Percentiles rank a stretch among this genome's conserved stretches.
Evolutionary conservation across 2,329 filamentous ascomycete species (phyloP).

Genomic region (Chrysoporthe cubensis): DNA sequence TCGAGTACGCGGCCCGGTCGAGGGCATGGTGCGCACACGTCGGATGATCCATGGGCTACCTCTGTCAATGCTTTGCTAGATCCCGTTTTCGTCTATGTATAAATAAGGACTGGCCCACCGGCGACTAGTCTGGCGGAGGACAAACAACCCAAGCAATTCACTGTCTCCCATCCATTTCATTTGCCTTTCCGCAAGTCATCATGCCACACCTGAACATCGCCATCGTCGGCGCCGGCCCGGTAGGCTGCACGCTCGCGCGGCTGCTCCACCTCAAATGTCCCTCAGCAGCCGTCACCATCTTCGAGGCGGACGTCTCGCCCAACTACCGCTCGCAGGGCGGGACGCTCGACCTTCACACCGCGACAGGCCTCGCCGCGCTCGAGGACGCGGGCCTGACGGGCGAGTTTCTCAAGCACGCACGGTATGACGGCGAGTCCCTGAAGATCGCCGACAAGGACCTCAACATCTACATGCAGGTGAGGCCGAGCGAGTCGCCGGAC

Average conservation of each 20-base stretch:
- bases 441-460: constrained; percentile 50
- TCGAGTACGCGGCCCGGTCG: neutral
- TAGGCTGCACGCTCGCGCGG: constrained; percentile 55
- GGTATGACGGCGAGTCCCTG: constrained; percentile 56
- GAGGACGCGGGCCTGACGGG: constrained; percentile 54
- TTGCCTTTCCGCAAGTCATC: constrained; percentile 28
- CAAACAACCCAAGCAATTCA: too few relatives aligned
- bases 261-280: constrained; percentile 53
- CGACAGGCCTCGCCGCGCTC: constrained; percentile 55
- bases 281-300: constrained; percentile 49
- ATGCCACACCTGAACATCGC: constrained; percentile 41
- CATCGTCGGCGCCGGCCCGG: constrained; percentile 53
- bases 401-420: constrained; percentile 52
- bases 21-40: neutral
- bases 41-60: neutral
- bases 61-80: neutral
- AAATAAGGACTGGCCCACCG: neutral
- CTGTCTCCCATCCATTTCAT: neutral
- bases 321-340: constrained; percentile 55
- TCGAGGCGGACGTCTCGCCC: constrained; percentile 51
- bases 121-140: neutral
- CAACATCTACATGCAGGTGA: constrained; percentile 39
- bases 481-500: constrained; percentile 37
- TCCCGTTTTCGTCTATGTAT: neutral
- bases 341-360: constrained; percentile 57